Percentiles rank a stretch among this genome's conserved stretches.
Conservation (phyloP, 140 eudicot genomes). For the Bidens hawaiensis region DNA sequence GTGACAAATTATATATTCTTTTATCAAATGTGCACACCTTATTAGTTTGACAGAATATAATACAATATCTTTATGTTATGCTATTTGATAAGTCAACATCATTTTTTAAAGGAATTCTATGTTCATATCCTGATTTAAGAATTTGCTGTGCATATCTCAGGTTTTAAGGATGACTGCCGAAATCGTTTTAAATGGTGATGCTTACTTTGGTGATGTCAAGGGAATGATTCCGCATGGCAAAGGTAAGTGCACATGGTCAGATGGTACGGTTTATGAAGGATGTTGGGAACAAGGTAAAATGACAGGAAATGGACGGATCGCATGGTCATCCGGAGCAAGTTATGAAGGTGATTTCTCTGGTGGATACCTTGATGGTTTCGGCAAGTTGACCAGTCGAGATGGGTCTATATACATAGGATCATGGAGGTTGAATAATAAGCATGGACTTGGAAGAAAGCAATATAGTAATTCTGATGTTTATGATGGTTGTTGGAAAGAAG, state of each 20-base stretch:
- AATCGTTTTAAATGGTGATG: slow-evolving; percentile 59
- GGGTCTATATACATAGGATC: slow-evolving; percentile 73
- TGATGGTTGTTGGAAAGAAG: slow-evolving; percentile 96
- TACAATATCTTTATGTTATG: background rate
- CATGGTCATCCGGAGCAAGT: slow-evolving; percentile 64
- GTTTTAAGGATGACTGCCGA: slow-evolving; percentile 45
- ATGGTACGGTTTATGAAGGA: slow-evolving; percentile 87
- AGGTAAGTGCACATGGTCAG: slow-evolving; percentile 81
- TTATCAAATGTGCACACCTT: slow-evolving; percentile 4
- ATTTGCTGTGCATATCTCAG: slow-evolving; percentile 4
- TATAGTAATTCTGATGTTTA: slow-evolving; percentile 70
- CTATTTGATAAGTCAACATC: background rate
- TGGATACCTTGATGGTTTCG: slow-evolving; percentile 85
- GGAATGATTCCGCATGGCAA: slow-evolving; percentile 74
- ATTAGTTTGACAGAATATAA: background rate
- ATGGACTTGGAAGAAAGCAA: slow-evolving; percentile 86
- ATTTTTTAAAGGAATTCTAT: background rate
- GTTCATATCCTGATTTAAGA: slow-evolving; percentile 7
- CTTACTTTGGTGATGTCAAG: slow-evolving; percentile 53
- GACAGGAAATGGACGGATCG: slow-evolving; percentile 72
- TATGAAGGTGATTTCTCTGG: slow-evolving; percentile 93
- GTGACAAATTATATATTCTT: slow-evolving; percentile 1
- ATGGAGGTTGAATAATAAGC: slow-evolving; percentile 76
- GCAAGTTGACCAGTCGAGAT: slow-evolving; percentile 49
- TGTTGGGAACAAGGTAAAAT: slow-evolving; percentile 95